phyloP scores from a whole-genome alignment of 202 grass and related monocot species.

The Setaria viridis region DNA sequence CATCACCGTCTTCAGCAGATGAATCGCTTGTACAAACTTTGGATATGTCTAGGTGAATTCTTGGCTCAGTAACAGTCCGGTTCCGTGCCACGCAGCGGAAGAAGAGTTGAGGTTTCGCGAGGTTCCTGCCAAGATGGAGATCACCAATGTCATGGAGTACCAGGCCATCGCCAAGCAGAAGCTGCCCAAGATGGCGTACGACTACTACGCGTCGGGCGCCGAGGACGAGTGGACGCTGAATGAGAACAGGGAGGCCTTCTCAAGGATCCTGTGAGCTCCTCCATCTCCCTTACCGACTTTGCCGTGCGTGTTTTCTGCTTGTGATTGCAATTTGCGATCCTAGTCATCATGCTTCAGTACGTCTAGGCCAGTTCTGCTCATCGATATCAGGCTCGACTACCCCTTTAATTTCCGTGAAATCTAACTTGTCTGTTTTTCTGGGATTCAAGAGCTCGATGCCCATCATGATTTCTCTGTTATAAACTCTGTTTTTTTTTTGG shows the following conservation, averaged over 20 bases:
- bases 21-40: not conserved
- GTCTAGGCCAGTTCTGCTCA: not conserved
- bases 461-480: not conserved
- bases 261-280: slow-evolving; percentile 73
- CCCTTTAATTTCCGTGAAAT: not conserved
- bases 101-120: not conserved
- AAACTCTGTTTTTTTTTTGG: slow-evolving; percentile 13
- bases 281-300: not conserved
- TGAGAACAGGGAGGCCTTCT: slow-evolving; percentile 93
- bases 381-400: not conserved
- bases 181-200: slow-evolving; percentile 90
- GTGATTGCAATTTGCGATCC: not conserved
- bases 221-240: slow-evolving; percentile 96
- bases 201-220: slow-evolving; percentile 91
- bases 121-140: slow-evolving; percentile 49
- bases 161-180: slow-evolving; percentile 92
- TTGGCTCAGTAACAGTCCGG: not conserved
- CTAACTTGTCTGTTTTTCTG: not conserved
- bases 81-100: slow-evolving; percentile 16
- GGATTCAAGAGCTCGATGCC: not conserved
- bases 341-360: not conserved
- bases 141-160: slow-evolving; percentile 97
- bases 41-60: not conserved
- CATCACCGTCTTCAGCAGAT: not conserved
- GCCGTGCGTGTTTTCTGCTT: not conserved